A percentile compares a stretch with the other conserved stretches of the same genome.
phyloP scores from a whole-genome alignment of 2,329 filamentous ascomycete genomes.

The Neoarthrinium moseri region DNA sequence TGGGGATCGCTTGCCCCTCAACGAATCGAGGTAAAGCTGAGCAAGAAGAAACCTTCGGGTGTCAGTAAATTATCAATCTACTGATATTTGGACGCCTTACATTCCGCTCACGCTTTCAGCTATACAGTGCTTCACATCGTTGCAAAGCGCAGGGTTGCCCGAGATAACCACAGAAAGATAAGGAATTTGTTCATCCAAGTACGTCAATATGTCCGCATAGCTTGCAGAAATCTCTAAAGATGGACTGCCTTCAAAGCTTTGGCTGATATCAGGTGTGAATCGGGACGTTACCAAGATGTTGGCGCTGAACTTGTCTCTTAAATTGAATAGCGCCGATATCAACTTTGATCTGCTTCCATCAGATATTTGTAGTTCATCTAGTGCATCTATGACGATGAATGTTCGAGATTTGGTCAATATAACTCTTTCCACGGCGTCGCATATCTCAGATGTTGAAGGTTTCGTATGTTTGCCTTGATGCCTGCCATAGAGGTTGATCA shows the following conservation, averaged over 20 bases:
- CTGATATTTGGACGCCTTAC: background rate
- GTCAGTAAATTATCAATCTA: background rate
- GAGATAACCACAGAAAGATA: background rate
- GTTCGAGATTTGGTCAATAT: background rate
- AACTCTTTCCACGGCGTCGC: background rate
- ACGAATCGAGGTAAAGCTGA: background rate
- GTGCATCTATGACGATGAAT: background rate
- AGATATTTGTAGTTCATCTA: background rate
- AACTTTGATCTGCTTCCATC: background rate
- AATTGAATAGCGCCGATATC: background rate
- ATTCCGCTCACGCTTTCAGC: slow-evolving; percentile 2
- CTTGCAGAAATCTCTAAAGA: background rate
- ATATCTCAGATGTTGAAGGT: background rate
- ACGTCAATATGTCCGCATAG: background rate
- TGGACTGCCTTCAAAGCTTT: background rate
- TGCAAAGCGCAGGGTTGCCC: slow-evolving; percentile 13
- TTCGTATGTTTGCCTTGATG: background rate
- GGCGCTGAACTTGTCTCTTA: background rate
- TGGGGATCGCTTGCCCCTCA: slow-evolving; percentile 21
- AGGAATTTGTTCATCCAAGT: background rate
- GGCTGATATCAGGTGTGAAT: background rate
- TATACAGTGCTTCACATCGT: slow-evolving; percentile 18
- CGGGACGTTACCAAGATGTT: background rate
- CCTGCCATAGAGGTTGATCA: background rate
- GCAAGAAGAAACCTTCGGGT: background rate